phyloP scores from a whole-genome alignment of 257 asterid species.

The Solanum sitiens region DNA sequence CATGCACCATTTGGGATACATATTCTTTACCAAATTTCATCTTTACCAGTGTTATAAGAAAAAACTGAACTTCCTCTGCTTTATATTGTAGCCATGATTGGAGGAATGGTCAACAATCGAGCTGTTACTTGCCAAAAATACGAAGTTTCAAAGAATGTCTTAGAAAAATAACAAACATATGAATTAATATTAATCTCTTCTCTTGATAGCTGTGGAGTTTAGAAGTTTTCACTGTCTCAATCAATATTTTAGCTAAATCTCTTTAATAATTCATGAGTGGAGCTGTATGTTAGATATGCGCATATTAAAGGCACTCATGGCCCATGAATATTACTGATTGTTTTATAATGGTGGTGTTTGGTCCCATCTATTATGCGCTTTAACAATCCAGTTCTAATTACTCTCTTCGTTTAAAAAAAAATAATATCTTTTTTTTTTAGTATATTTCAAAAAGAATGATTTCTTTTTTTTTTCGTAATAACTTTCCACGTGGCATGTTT shows the following conservation, averaged over 20 bases:
- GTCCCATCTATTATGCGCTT: background rate
- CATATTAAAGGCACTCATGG: background rate
- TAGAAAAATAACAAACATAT: background rate
- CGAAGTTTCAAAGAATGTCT: background rate
- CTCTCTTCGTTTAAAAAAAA: too few relatives aligned
- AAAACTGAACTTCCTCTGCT: background rate
- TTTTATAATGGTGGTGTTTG: background rate
- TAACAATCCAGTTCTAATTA: background rate
- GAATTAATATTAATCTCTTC: background rate
- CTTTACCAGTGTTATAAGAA: background rate
- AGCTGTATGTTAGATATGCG: background rate
- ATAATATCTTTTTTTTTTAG: too few relatives aligned
- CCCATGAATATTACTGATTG: background rate
- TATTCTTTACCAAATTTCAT: slow-evolving; percentile 91
- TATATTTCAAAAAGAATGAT: too few relatives aligned
- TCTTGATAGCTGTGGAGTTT: background rate
- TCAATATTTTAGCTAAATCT: background rate
- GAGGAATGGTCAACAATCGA: background rate
- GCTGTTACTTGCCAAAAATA: background rate
- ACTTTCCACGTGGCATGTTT: too few relatives aligned
- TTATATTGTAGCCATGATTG: background rate
- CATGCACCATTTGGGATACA: slow-evolving; percentile 76
- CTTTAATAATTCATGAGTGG: background rate
- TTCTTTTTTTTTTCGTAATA: too few relatives aligned
- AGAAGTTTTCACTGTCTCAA: background rate